Conservation (phyloP, 768 basidiomycete genomes). For the Pholiota microspora region DNA sequence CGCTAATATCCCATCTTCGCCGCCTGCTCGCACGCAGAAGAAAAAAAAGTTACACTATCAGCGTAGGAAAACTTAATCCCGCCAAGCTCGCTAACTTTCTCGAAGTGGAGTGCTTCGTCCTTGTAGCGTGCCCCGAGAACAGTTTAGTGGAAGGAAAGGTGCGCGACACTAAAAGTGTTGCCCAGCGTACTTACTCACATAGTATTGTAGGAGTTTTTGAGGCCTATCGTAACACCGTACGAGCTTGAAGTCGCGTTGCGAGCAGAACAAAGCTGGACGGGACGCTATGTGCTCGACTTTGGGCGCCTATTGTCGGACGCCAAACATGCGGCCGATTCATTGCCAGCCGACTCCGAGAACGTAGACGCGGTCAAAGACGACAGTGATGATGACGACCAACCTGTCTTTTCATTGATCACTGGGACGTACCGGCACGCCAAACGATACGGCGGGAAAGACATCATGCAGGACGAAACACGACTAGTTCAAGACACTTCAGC, state of each 20-base stretch:
- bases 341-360: constrained; percentile 12
- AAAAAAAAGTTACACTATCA: constrained; percentile 94
- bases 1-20: constrained; percentile 82
- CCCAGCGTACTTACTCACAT: background rate
- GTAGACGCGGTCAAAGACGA: constrained; percentile 25
- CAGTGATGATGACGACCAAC: constrained; percentile 56
- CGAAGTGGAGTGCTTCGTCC: constrained; percentile 93
- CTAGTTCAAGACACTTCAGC: constrained; percentile 26
- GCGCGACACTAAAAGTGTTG: background rate
- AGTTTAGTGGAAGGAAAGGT: constrained; percentile 74
- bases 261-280: constrained; percentile 69
- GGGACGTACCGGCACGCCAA: constrained; percentile 83
- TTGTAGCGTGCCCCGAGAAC: constrained; percentile 95
- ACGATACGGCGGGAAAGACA: constrained; percentile 45
- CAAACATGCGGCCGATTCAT: background rate
- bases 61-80: constrained; percentile 93
- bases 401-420: constrained; percentile 82
- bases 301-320: constrained; percentile 47
- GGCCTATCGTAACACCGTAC: constrained; percentile 92
- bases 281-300: constrained; percentile 79
- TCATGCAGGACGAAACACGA: constrained; percentile 5
- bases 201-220: constrained; percentile 72
- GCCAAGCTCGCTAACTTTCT: constrained; percentile 94
- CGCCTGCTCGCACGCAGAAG: constrained; percentile 56
- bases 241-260: constrained; percentile 84